Evolutionary conservation across 257 asterid genomes (phyloP).

Genomic region (Penstemon eatonii): DNA sequence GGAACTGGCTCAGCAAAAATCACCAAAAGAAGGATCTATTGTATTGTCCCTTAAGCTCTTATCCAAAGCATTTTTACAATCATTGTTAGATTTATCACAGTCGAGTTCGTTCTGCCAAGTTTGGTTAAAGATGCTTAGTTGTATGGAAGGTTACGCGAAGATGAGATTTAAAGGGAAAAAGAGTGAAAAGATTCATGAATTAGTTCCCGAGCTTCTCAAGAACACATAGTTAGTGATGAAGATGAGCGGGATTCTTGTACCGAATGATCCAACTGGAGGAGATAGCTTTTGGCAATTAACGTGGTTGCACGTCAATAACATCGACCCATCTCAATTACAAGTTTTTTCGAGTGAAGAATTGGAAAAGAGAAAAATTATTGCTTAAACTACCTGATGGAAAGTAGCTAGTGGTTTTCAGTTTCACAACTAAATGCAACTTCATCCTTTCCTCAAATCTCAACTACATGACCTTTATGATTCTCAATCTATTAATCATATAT

Average conservation of each 20-base stretch:
- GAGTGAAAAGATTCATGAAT: constrained; percentile 77
- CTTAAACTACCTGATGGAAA: constrained; percentile 46
- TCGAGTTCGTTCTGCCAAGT: constrained; percentile 58
- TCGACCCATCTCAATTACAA: constrained; percentile 63
- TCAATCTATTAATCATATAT: too few species aligned
- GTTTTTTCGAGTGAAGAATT: constrained; percentile 64
- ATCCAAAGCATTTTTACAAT: constrained; percentile 65
- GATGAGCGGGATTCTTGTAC: constrained; percentile 62
- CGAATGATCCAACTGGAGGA: constrained; percentile 52
- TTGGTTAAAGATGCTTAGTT: constrained; percentile 64
- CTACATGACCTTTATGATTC: too few species aligned
- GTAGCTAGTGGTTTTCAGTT: too few species aligned
- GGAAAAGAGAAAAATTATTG: constrained; percentile 43
- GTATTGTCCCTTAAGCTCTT: constrained; percentile 65
- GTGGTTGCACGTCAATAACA: constrained; percentile 71
- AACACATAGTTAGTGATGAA: constrained; percentile 80
- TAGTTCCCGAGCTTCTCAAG: constrained; percentile 89
- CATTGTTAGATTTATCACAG: constrained; percentile 54
- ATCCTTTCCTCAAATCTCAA: too few species aligned
- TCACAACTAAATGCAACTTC: too few species aligned
- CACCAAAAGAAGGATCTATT: constrained; percentile 75
- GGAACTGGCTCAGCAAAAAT: constrained; percentile 58
- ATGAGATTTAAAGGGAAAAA: constrained; percentile 69
- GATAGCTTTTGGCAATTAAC: constrained; percentile 84
- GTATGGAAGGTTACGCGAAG: constrained; percentile 61